phyloP scores from a whole-genome alignment of 495 filamentous ascomycete species.

The Xylaria curta region DNA sequence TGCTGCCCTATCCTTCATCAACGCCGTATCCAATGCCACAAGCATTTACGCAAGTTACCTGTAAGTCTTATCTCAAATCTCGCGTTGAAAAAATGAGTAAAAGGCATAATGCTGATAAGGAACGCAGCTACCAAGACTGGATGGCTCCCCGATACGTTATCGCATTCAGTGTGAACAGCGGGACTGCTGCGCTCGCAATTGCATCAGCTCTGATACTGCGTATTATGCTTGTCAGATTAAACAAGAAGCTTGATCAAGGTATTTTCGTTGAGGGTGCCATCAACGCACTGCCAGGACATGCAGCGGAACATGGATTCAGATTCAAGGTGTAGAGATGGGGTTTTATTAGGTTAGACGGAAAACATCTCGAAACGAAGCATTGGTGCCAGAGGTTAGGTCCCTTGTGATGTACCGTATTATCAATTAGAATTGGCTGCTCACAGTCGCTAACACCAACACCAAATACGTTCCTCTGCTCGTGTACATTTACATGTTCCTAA shows the following conservation, averaged over 20 bases:
- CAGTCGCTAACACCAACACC: background rate
- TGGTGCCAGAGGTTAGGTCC: background rate
- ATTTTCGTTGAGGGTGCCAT: conserved; percentile 55
- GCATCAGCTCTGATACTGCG: conserved; percentile 67
- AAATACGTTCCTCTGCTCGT: too few relatives aligned
- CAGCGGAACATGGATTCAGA: conserved; percentile 66
- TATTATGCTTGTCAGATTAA: conserved; percentile 70
- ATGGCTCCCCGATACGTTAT: conserved; percentile 60
- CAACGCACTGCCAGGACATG: conserved; percentile 60
- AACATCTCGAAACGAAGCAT: background rate
- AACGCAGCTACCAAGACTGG: conserved; percentile 41
- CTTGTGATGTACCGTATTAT: background rate
- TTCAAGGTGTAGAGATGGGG: conserved; percentile 56
- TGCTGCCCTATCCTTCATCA: conserved; percentile 80
- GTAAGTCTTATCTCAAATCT: conserved; percentile 52
- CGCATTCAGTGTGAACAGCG: conserved; percentile 78
- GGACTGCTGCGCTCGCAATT: conserved; percentile 70
- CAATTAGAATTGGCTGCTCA: background rate
- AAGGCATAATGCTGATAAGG: conserved; percentile 6
- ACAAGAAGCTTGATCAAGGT: conserved; percentile 71
- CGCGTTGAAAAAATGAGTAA: background rate
- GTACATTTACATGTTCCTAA: background rate
- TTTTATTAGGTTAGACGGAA: background rate
- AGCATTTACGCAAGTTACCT: conserved; percentile 81
- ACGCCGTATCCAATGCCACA: conserved; percentile 76